Conservation (phyloP, 148 eudicot genomes). For the Vaccinium darrowii region DNA sequence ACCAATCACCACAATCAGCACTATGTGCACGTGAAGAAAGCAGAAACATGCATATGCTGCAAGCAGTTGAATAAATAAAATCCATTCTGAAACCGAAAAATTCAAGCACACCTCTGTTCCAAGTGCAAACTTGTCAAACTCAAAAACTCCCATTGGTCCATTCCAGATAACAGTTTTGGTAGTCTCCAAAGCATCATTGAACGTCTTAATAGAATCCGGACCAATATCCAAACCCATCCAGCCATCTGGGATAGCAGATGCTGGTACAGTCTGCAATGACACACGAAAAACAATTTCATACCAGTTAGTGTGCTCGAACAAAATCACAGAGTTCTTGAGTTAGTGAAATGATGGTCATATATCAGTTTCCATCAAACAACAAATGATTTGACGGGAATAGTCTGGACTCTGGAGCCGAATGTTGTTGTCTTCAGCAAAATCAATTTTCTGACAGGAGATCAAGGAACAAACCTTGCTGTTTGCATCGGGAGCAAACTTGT, state of each 20-base stretch:
- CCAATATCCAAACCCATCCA: constrained; percentile 89
- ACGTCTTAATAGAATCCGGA: constrained; percentile 72
- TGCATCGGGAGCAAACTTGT: constrained; percentile 95
- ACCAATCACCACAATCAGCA: not conserved
- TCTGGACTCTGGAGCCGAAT: not conserved
- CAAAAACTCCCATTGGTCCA: constrained; percentile 85
- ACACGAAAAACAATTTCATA: not conserved
- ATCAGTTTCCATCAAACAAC: constrained; percentile 16
- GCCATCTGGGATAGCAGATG: constrained; percentile 69
- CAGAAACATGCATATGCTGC: constrained; percentile 7
- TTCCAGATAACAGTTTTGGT: constrained; percentile 79
- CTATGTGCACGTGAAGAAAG: not conserved
- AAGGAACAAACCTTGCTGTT: constrained; percentile 73
- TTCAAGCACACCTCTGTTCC: constrained; percentile 66
- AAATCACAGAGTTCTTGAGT: not conserved
- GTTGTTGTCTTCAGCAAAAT: not conserved
- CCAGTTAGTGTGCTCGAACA: not conserved
- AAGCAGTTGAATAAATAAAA: constrained; percentile 5
- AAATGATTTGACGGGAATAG: not conserved
- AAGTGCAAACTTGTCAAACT: constrained; percentile 68
- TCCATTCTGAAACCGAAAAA: not conserved
- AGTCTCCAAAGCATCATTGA: constrained; percentile 74
- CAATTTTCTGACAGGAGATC: not conserved
- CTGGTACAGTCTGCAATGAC: constrained; percentile 57
- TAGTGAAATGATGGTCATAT: not conserved